A percentile compares a stretch with the other conserved stretches of the same genome.
Conservation (phyloP, 805 yeast species). For the Wickerhamiella azyma region DNA sequence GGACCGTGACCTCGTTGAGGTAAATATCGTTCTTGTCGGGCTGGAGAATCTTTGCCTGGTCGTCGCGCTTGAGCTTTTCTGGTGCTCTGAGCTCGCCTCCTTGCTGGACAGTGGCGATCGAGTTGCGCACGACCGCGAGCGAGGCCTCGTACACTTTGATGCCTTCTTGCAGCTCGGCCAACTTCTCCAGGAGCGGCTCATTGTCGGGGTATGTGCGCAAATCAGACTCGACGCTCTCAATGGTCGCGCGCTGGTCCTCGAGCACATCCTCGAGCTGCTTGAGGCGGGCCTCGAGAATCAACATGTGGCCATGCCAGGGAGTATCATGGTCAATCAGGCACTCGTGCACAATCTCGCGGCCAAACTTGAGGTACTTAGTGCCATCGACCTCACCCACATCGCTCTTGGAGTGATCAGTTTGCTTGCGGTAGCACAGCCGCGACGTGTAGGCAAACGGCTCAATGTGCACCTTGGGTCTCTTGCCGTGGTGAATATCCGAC, state of each 20-base stretch:
- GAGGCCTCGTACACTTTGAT: constrained; percentile 4
- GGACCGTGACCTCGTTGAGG: constrained; percentile 58
- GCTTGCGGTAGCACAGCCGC: constrained; percentile 52
- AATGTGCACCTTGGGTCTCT: constrained; percentile 32
- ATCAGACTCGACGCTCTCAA: constrained; percentile 20
- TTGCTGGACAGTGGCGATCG: constrained; percentile 3
- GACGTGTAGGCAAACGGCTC: constrained; percentile 57
- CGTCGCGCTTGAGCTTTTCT: neutral
- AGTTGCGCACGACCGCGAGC: neutral
- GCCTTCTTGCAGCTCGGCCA: constrained; percentile 1
- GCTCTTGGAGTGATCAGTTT: constrained; percentile 37
- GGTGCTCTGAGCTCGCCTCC: neutral
- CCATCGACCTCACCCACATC: constrained; percentile 22
- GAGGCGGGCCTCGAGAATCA: constrained; percentile 20
- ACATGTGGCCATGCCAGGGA: constrained; percentile 21
- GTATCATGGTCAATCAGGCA: constrained; percentile 35
- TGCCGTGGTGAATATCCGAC: constrained; percentile 16
- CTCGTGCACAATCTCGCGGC: constrained; percentile 43
- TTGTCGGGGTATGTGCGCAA: neutral
- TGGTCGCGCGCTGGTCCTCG: constrained; percentile 22
- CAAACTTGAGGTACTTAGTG: constrained; percentile 32
- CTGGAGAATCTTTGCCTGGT: neutral
- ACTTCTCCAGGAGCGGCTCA: neutral
- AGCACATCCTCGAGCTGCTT: constrained; percentile 23
- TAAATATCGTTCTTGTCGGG: constrained; percentile 23